phyloP scores from a whole-genome alignment of 2,329 filamentous ascomycete species.

The Fusarium papillatum region DNA sequence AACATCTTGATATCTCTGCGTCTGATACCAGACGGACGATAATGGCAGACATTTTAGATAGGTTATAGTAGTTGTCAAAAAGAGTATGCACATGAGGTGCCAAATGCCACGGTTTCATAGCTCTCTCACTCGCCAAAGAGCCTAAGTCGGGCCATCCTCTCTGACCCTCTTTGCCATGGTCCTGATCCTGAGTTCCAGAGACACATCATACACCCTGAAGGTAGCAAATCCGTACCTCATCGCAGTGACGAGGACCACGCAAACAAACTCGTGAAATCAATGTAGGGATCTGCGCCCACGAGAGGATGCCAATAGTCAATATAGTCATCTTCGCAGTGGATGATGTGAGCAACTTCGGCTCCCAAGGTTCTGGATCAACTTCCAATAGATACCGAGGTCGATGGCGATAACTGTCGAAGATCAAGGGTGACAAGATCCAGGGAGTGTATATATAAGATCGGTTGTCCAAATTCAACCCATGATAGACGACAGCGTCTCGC shows the following conservation, averaged over 20 bases:
- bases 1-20: neutral
- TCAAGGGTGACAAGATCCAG: too few relatives aligned
- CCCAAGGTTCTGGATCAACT: neutral
- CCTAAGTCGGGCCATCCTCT: too few relatives aligned
- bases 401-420: too few relatives aligned
- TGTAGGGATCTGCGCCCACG: neutral
- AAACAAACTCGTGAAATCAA: neutral
- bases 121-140: neutral
- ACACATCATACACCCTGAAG: too few relatives aligned
- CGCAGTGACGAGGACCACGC: neutral
- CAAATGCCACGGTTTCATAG: neutral
- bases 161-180: neutral
- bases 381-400: neutral
- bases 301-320: neutral
- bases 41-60: too few relatives aligned
- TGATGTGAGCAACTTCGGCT: accelerated
- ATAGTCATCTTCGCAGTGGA: too few relatives aligned
- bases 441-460: too few relatives aligned
- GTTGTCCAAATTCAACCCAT: too few relatives aligned
- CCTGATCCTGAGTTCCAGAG: neutral
- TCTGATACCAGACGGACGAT: too few relatives aligned
- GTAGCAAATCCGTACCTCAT: neutral
- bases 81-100: neutral
- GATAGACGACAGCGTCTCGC: too few relatives aligned
- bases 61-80: neutral